These are phyloP conservation scores for Claviceps fusiformis DNA, from an alignment of 2,329 filamentous ascomycete genomes.

Conservation along the genomic window DNA sequence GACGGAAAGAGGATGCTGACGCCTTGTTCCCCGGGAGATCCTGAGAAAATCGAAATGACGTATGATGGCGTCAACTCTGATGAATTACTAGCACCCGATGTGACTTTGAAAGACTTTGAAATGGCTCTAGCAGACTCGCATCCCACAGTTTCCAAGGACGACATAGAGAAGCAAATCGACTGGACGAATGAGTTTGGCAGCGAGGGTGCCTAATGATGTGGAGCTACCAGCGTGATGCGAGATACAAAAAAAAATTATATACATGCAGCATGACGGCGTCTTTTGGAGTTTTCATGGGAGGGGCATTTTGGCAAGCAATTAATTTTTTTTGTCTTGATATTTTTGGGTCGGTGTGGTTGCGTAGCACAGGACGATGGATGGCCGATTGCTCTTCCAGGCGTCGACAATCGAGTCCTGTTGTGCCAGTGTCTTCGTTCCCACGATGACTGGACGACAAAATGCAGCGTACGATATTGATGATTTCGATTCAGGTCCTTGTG, in stretches of 20 bases:
- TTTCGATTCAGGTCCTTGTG: not conserved
- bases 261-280: constrained; percentile 17
- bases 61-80: constrained; percentile 83
- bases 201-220: constrained; percentile 49
- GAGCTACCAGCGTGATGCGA: constrained; percentile 4
- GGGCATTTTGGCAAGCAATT: constrained; percentile 10
- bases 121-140: constrained; percentile 79
- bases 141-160: constrained; percentile 80
- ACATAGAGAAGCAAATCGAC: constrained; percentile 70
- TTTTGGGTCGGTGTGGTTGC: constrained; percentile 1
- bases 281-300: constrained; percentile 15
- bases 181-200: constrained; percentile 97
- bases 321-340: constrained; percentile 3
- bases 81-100: constrained; percentile 69
- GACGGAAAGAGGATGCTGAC: constrained; percentile 59
- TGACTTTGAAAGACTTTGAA: constrained; percentile 83
- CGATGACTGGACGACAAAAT: not conserved
- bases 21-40: constrained; percentile 86
- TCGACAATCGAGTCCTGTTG: not conserved
- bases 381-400: not conserved
- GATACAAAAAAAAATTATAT: not conserved
- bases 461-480: no score
- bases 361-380: not conserved
- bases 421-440: not conserved
- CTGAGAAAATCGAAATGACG: constrained; percentile 78